These are phyloP conservation scores for Pythium aphanidermatum DNA, from an alignment of 352 stramenopile genomes.

Conservation along the genomic window DNA sequence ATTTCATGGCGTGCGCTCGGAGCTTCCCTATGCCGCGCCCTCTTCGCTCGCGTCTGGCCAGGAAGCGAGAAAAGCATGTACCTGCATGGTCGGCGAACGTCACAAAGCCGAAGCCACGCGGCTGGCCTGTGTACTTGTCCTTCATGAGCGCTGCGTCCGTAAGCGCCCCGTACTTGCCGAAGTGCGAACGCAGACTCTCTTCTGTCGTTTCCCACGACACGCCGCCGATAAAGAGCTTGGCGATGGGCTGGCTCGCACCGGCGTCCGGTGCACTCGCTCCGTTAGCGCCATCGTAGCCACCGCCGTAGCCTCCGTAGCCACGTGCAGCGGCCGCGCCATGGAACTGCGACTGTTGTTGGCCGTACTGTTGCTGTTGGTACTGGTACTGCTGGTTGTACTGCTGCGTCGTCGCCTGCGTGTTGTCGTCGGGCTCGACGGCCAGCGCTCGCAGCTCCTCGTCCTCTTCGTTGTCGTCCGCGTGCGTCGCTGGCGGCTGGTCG, in stretches of 20 bases:
- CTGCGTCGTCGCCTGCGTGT: slow-evolving; percentile 14
- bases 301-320: slow-evolving; percentile 12
- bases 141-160: slow-evolving; percentile 90
- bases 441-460: slow-evolving; percentile 67
- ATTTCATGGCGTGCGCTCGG: no score
- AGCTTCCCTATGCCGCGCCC: no score
- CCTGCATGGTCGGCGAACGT: slow-evolving; percentile 88
- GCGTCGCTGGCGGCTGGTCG: slow-evolving; percentile 13
- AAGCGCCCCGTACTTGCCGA: slow-evolving; percentile 84
- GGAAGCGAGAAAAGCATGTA: slow-evolving; percentile 23
- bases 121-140: slow-evolving; percentile 91
- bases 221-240: slow-evolving; percentile 90
- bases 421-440: slow-evolving; percentile 50
- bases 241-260: slow-evolving; percentile 26
- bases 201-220: slow-evolving; percentile 93
- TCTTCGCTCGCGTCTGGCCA: no score
- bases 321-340: slow-evolving; percentile 29
- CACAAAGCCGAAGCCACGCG: slow-evolving; percentile 91
- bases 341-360: slow-evolving; percentile 41
- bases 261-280: slow-evolving; percentile 1
- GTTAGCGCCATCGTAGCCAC: background rate
- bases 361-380: slow-evolving; percentile 29
- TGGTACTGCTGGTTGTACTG: slow-evolving; percentile 14
- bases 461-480: slow-evolving; percentile 29
- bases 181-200: slow-evolving; percentile 83